Evolutionary conservation across 1,284 basidiomycete species (phyloP), one percentile per base, ranked within the genome.

Genomic region (Cutaneotrichosporon sp.): DNA sequence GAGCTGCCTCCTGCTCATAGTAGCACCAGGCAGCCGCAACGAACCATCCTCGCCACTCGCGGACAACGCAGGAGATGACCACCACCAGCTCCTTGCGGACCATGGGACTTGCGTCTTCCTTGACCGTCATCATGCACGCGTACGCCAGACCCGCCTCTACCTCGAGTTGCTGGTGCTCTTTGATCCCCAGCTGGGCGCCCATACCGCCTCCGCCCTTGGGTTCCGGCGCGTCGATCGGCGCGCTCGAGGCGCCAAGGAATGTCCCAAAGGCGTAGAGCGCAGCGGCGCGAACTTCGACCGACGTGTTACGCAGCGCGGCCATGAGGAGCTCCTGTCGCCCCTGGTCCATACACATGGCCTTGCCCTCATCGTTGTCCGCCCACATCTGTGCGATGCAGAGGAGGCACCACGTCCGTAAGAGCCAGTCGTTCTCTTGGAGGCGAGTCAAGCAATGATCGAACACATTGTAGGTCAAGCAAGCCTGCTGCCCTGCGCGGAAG

Each of bases 11-110:
- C 76, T 82, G 76, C 70, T 96, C 90, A 88, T 91, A 92, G 81
- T 95, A 94, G 31, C 92, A 82, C 92, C 96, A 98, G 0, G 96
- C 94, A 62, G 95, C 96, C 38, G 95, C 88, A 56, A 96, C 91
- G 72, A 98, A 94, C 83, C 93, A 93, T 11, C 96, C 95, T 65
- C 92, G 84, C 91, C 95, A 98, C 80, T 97, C 94, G 76, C 92
- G 90, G 16, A 96, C 94, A 26, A 99, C 83, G 70, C 92, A 92
- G 71, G 91, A 95, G 59, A 98, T 88, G 49, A 98, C 85, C 42
- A 97, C 87, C 42, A 98, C 85, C 13, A 98, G 83, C 78, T 99
- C 97, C 81, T 97, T 97, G 67, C 97, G 84, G 8, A 96, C 95
- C 87, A 97, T 91, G 0, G 97, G 96, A 67, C 91, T 94, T 3